Conservation (phyloP, 345 rosid species). For the Salix caprea region DNA sequence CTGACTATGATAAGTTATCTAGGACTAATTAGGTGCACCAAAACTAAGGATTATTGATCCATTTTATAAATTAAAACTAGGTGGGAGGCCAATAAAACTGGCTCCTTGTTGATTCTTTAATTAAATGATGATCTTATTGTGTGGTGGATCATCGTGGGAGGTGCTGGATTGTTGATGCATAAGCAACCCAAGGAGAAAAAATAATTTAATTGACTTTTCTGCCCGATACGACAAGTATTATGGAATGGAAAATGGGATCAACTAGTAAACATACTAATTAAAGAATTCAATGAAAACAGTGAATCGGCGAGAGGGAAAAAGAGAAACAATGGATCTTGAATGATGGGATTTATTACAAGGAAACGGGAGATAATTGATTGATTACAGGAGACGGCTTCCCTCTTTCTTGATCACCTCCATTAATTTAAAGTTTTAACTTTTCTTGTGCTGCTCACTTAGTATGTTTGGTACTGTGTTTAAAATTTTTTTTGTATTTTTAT, state of each 20-base stretch:
- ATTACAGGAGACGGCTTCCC: neutral
- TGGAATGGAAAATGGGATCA: neutral
- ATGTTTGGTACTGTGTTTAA: no score
- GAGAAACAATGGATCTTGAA: constrained; percentile 16
- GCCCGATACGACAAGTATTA: neutral
- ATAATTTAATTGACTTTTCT: neutral
- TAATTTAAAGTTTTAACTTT: no score
- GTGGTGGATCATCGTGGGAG: no score
- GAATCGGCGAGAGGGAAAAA: constrained; percentile 15
- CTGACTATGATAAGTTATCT: neutral
- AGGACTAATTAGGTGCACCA: neutral
- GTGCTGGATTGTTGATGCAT: no score
- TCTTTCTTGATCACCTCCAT: no score
- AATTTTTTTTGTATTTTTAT: no score
- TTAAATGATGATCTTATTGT: no score
- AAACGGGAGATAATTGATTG: neutral
- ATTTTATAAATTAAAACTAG: constrained; percentile 5
- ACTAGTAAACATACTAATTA: neutral
- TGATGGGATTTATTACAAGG: neutral
- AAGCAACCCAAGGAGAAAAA: neutral
- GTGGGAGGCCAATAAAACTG: no score
- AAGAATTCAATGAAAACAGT: neutral
- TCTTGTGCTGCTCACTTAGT: no score
- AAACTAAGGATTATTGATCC: neutral
- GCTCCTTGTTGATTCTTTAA: no score